Base-by-base conservation (phyloP, 2,329 filamentous ascomycete species). In the Ceratocystis destructans region DNA sequence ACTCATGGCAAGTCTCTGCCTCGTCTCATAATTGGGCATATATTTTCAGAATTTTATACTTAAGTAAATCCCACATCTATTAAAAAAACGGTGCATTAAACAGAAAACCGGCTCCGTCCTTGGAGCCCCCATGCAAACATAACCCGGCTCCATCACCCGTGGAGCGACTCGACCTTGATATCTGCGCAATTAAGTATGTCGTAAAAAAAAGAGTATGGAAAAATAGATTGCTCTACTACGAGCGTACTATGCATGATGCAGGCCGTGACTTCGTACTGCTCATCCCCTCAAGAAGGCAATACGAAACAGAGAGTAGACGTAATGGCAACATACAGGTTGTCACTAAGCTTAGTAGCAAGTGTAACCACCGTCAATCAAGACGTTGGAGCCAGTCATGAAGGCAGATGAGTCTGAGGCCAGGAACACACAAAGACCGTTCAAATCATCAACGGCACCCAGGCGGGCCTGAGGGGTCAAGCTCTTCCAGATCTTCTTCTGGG, bases 401-500 rank as follows among this genome's bases (percentile, higher is more conserved):
- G 79, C 78, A 50, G 83, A 87, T 7, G 87, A 82, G 72, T 90
- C 87, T 5, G 84, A 87, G 28, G 87, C 87, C 33, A 92, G 80
- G 80, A 88, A 90, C 70, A 91, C 84, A 70, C 86, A 88, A 48
- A 90, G 81, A 67, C 87, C 87, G 77, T 91, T 91, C 70, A 92
- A 81, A 75, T 91, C 88, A 70, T 90, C 85, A 50, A 89, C 86
- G 59, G 79, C 80, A 65, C 88, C 88, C 17, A 91, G 81, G 57
- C 88, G 83, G 74, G 82, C 82, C 80, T 90, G 87, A 8, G 88
- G 88, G 6, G 88, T 91, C 69, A 88, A 74, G 46, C 82, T 83
- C 71, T 83, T 84, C 88, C 88, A 91, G 75, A 90, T 88, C 77
- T 86, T 87, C 84, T 90, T 90, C 80, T 90, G 87, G 61, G 86